A percentile compares a stretch with the other conserved stretches of the same genome.
Conservation (phyloP, 257 asterid genomes). For the Nicotiana obtusifolia region DNA sequence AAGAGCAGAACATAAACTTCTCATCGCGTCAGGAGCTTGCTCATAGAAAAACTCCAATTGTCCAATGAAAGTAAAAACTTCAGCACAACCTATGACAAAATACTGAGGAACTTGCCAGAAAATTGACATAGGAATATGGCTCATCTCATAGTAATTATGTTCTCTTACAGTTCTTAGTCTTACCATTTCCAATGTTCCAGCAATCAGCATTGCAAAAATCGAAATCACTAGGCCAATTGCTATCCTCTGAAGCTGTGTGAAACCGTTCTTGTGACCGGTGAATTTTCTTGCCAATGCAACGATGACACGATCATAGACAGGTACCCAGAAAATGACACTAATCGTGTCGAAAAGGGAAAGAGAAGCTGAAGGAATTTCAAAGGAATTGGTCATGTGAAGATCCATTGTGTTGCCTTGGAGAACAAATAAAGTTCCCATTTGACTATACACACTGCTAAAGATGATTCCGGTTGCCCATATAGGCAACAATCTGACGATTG, state of each 20-base stretch:
- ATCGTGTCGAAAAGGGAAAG: constrained; percentile 52
- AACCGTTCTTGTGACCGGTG: constrained; percentile 53
- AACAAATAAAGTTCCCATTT: constrained; percentile 68
- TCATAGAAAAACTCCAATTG: constrained; percentile 64
- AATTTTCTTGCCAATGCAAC: constrained; percentile 38
- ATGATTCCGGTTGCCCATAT: constrained; percentile 65
- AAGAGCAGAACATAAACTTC: constrained; percentile 52
- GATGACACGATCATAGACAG: constrained; percentile 49
- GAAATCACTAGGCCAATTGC: constrained; percentile 56
- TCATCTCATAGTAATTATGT: constrained; percentile 27
- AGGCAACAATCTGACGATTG: constrained; percentile 42
- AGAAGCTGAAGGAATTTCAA: constrained; percentile 56
- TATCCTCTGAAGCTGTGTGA: constrained; percentile 65
- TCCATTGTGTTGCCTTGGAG: constrained; percentile 66
- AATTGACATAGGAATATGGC: constrained; percentile 41
- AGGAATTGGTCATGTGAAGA: constrained; percentile 30
- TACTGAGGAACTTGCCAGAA: constrained; percentile 74
- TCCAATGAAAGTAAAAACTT: constrained; percentile 52
- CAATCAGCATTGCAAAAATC: constrained; percentile 42
- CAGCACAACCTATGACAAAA: constrained; percentile 61
- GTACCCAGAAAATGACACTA: constrained; percentile 60
- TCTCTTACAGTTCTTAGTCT: constrained; percentile 32
- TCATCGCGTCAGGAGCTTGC: constrained; percentile 67
- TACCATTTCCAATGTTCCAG: constrained; percentile 39
- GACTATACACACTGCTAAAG: constrained; percentile 53